A percentile compares a stretch with the other conserved stretches of the same genome.
Evolutionary conservation across 2,329 filamentous ascomycete species (phyloP).

Genomic region (Microdochium trichocladiopsis): DNA sequence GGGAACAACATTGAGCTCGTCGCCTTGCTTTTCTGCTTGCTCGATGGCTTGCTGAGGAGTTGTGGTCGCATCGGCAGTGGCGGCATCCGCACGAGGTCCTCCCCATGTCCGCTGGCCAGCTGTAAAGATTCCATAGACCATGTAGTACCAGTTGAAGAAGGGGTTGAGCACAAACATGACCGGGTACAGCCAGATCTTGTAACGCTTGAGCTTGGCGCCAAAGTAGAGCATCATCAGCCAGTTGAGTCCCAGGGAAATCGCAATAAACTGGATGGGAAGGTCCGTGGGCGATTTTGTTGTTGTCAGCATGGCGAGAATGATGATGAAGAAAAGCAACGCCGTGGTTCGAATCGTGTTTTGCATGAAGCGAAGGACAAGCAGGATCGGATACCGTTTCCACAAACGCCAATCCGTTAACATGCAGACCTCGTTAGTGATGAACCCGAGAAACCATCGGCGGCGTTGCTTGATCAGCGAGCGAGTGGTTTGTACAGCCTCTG

Average conservation of each 20-base stretch:
- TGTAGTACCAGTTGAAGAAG: constrained; percentile 98
- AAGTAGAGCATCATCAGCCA: constrained; percentile 97
- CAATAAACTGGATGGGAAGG: constrained; percentile 89
- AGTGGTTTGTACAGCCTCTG: constrained; percentile 89
- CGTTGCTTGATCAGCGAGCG: constrained; percentile 85
- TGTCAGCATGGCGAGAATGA: constrained; percentile 78
- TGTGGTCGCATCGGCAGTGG: constrained; percentile 66
- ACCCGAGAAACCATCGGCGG: constrained; percentile 91
- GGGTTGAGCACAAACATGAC: constrained; percentile 94
- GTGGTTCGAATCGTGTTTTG: constrained; percentile 96
- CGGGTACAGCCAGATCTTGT: constrained; percentile 92
- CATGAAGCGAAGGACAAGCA: constrained; percentile 83
- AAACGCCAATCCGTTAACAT: constrained; percentile 94
- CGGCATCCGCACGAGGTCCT: constrained; percentile 84
- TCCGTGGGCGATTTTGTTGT: constrained; percentile 73
- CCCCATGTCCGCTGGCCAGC: constrained; percentile 94
- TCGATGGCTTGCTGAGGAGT: constrained; percentile 81
- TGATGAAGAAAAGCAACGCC: constrained; percentile 87
- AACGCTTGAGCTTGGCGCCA: constrained; percentile 75
- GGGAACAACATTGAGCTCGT: constrained; percentile 84
- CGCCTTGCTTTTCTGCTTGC: constrained; percentile 67
- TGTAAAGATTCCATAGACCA: constrained; percentile 95
- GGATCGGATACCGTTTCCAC: constrained; percentile 83
- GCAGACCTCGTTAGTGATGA: constrained; percentile 96
- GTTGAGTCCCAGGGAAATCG: constrained; percentile 84